Base-by-base conservation (phyloP, 2,329 filamentous ascomycete species). In the Tolypocladium paradoxum region DNA sequence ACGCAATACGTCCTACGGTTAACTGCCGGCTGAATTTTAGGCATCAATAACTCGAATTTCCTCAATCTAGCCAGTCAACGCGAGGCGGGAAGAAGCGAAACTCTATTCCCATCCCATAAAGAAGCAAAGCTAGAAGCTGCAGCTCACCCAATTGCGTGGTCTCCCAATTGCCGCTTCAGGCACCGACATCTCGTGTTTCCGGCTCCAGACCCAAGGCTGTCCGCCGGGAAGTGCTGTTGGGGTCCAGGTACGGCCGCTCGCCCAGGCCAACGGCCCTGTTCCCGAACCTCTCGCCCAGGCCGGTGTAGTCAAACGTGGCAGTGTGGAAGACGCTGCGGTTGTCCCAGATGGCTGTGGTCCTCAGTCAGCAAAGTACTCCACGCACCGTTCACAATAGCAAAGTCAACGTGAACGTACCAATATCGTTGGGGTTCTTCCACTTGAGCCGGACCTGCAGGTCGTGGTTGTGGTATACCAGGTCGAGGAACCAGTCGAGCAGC, bases 241-340 rank as follows among this genome's bases (percentile, higher is more conserved):
- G 74, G 52, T 81, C 77, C 50, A 78, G 70, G 57, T 77, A 82
- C 1, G 77, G 77, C 60, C 65, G 68, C 65, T 82, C 78, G 0
- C 78, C 79, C 16, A 82, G 58, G 6, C 77, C 75, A 8, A 80
- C 76, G 2, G 72, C 76, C 1, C 79, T 63, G 34, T 74, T 72
- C 0, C 78, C 78, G 9, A 68, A 70, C 4, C 78, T 64, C 56
- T 77, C 70, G 0, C 77, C 78, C 8, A 71, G 60, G 1, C 66
- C 70, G 43, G 74, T 65, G 57, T 78, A 77, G 57, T 81, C 78
- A 14, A 71, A 72, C 0, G 76, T 82, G 0, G 77, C 78, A 2
- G 74, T 72, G 57, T 82, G 78, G 58, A 76, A 81, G 1, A 75
- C 75, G n/a, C 71, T 75, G 8, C 78, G 68, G 58, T 82, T 81